phyloP scores from a whole-genome alignment of 2,329 filamentous ascomycete species.

The Myotisia sp. region DNA sequence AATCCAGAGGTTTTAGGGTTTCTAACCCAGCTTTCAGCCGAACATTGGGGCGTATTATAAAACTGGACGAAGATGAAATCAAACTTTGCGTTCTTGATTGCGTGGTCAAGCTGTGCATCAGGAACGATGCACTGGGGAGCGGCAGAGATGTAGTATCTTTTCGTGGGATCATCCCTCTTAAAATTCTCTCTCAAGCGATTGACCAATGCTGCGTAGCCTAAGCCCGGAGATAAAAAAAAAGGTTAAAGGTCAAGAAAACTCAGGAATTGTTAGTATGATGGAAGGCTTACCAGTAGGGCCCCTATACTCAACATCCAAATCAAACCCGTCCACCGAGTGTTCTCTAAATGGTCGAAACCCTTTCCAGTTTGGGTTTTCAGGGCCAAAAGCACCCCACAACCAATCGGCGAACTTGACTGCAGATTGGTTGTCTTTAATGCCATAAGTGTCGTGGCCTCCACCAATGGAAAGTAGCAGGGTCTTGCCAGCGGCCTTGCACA shows the following conservation, averaged over 20 bases:
- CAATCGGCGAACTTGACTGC: constrained; percentile 37
- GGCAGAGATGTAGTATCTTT: constrained; percentile 37
- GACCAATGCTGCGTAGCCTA: constrained; percentile 37
- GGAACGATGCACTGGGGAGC: constrained; percentile 41
- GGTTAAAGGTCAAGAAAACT: neutral
- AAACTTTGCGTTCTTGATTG: constrained; percentile 33
- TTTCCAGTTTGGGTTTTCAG: constrained; percentile 20
- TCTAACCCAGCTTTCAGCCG: constrained; percentile 31
- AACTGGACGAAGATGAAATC: constrained; percentile 44
- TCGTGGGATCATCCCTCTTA: constrained; percentile 16
- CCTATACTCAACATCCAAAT: constrained; percentile 34
- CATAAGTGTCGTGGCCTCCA: constrained; percentile 28
- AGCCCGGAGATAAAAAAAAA: constrained; percentile 3
- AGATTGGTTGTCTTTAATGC: constrained; percentile 27
- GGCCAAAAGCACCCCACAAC: constrained; percentile 39
- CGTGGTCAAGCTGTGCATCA: constrained; percentile 33
- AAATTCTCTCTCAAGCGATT: constrained; percentile 33
- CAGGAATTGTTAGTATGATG: neutral
- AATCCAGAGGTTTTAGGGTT: constrained; percentile 23
- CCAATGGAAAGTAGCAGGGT: constrained; percentile 36
- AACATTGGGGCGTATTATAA: constrained; percentile 41
- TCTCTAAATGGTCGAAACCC: constrained; percentile 36
- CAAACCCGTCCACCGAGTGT: constrained; percentile 38
- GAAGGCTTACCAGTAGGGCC: constrained; percentile 18
- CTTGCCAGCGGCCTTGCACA: constrained; percentile 30